A percentile compares a stretch with the other conserved stretches of the same genome.
Conservation (phyloP, 805 yeast species). For the Nakazawaea laoshanensis region DNA sequence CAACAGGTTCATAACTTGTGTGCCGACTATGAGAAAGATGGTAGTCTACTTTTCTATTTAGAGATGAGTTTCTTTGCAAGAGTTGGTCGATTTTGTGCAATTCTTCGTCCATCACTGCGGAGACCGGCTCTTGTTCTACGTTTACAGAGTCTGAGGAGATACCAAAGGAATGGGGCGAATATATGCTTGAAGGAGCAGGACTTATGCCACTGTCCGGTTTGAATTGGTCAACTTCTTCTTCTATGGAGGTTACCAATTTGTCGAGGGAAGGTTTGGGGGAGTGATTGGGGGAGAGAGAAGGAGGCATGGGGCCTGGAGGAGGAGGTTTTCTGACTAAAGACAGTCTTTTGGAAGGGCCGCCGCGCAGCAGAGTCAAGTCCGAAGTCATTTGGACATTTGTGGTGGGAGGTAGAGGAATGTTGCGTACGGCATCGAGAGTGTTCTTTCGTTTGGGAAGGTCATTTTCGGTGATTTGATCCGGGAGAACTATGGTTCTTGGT, state of each 20-base stretch:
- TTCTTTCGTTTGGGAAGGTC: constrained; percentile 2
- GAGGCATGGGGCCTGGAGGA: not conserved
- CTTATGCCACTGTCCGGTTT: constrained; percentile 1
- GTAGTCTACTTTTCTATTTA: constrained; percentile 6
- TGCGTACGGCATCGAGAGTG: not conserved
- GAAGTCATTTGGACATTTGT: not conserved
- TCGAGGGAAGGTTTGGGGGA: constrained; percentile 6
- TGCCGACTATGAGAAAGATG: constrained; percentile 8
- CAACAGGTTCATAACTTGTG: constrained; percentile 1
- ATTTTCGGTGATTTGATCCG: constrained; percentile 1
- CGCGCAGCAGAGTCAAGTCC: not conserved
- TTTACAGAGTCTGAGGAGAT: too few species aligned
- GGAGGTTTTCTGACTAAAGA: constrained; percentile 6
- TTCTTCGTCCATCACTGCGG: constrained; percentile 4
- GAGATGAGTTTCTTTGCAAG: not conserved
- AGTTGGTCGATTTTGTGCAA: constrained; percentile 2
- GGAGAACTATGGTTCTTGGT: constrained; percentile 5
- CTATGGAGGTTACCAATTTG: constrained; percentile 5
- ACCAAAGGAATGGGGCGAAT: constrained; percentile 9
- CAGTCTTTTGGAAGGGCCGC: not conserved
- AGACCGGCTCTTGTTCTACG: too few species aligned
- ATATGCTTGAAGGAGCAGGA: constrained; percentile 5
- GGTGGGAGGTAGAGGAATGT: constrained; percentile 4
- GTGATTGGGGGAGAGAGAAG: not conserved
- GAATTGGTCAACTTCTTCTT: constrained; percentile 1